phyloP scores from a whole-genome alignment of 371 early-diverging fungal genomes.

The Actinomortierella ambigua region DNA sequence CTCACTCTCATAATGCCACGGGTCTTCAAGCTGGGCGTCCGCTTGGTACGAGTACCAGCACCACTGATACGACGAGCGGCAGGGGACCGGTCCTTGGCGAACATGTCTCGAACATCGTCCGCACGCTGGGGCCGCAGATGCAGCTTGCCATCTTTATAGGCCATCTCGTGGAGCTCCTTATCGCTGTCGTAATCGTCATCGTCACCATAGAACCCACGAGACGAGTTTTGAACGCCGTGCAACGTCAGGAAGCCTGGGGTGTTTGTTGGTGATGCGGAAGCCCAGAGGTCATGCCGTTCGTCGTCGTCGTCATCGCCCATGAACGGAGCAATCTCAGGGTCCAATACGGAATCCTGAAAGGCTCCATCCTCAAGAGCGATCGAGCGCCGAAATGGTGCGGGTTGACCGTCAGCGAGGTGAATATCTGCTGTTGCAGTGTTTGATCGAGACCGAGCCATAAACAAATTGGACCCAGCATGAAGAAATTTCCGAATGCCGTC shows the following conservation, averaged over 20 bases:
- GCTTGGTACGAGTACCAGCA: slow-evolving; percentile 28
- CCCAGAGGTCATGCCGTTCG: slow-evolving; percentile 46
- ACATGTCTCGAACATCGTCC: slow-evolving; percentile 36
- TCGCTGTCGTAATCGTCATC: slow-evolving; percentile 28
- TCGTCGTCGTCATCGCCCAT: slow-evolving; percentile 71
- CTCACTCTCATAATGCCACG: slow-evolving; percentile 34
- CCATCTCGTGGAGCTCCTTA: slow-evolving; percentile 20
- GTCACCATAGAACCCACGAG: slow-evolving; percentile 6
- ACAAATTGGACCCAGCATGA: slow-evolving; percentile 42
- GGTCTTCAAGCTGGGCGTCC: slow-evolving; percentile 34
- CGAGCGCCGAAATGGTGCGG: slow-evolving; percentile 32
- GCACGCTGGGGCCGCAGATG: slow-evolving; percentile 11
- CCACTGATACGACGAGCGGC: slow-evolving; percentile 40
- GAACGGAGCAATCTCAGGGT: slow-evolving; percentile 63
- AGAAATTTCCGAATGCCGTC: slow-evolving; percentile 48
- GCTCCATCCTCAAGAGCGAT: slow-evolving; percentile 31
- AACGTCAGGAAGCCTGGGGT: slow-evolving; percentile 21
- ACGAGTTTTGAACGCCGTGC: slow-evolving; percentile 4
- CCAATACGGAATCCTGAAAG: slow-evolving; percentile 49
- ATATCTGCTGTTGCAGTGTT: slow-evolving; percentile 51
- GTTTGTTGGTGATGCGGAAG: slow-evolving; percentile 18
- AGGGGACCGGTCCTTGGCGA: slow-evolving; percentile 37
- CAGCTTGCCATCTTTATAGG: slow-evolving; percentile 9
- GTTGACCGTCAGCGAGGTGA: slow-evolving; percentile 15
- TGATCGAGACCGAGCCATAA: slow-evolving; percentile 57